Conservation (phyloP, 192 early-diverging fungal species). For the Coemansia sp. region DNA sequence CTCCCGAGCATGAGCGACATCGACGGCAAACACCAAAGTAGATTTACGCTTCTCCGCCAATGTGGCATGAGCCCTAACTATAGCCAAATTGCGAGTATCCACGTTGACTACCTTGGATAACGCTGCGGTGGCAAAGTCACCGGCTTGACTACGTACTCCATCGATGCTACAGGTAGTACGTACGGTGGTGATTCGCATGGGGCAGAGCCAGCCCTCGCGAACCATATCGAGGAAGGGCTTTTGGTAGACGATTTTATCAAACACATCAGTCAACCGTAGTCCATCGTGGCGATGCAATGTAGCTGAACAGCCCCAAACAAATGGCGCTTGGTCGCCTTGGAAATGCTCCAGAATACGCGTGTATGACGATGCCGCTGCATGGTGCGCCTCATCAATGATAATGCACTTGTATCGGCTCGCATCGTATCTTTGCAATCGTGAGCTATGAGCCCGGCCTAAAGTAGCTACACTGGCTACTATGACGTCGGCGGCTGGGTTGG, state of each 20-base stretch:
- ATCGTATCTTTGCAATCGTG: constrained; percentile 67
- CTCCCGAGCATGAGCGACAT: constrained; percentile 72
- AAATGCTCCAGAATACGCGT: constrained; percentile 74
- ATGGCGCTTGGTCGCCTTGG: constrained; percentile 44
- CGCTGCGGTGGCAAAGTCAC: constrained; percentile 66
- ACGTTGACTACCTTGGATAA: constrained; percentile 67
- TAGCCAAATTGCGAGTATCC: constrained; percentile 58
- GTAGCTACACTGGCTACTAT: constrained; percentile 79
- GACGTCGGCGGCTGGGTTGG: constrained; percentile 67
- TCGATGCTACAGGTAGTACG: constrained; percentile 62
- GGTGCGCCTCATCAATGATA: constrained; percentile 94
- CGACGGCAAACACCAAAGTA: constrained; percentile 87
- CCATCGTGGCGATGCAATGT: constrained; percentile 88
- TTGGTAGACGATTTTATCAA: constrained; percentile 80
- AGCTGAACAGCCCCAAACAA: constrained; percentile 94
- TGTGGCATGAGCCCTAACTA: constrained; percentile 67
- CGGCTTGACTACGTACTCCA: constrained; percentile 45
- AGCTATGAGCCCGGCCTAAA: constrained; percentile 59
- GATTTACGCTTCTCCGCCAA: constrained; percentile 55
- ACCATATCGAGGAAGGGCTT: constrained; percentile 83
- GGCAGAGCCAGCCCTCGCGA: constrained; percentile 73
- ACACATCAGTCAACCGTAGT: constrained; percentile 63
- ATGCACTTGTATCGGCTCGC: constrained; percentile 83
- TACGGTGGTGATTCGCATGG: constrained; percentile 67
- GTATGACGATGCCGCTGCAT: constrained; percentile 82